A percentile compares a stretch with the other conserved stretches of the same genome.
phyloP scores from a whole-genome alignment of 192 early-diverging fungal genomes.

The Coemansia sp. region DNA sequence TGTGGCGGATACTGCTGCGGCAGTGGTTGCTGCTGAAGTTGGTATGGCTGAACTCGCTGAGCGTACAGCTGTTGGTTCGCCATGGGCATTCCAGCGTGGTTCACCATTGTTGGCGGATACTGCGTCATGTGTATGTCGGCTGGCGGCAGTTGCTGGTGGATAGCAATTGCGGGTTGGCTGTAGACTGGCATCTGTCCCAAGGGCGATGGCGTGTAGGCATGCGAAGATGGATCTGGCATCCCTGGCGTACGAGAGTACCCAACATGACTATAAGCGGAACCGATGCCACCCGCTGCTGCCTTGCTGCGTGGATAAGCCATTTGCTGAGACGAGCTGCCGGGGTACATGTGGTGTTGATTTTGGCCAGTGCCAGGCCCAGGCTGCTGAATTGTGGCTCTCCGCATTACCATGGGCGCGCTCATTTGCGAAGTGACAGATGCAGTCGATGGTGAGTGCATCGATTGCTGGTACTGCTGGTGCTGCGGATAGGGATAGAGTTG shows the following conservation, averaged over 20 bases:
- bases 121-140: neutral
- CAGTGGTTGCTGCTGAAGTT: neutral
- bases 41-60: neutral
- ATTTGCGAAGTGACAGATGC: slow-evolving; percentile 2
- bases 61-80: neutral
- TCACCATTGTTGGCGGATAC: neutral
- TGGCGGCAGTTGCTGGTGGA: slow-evolving; percentile 1
- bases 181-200: slow-evolving; percentile 32
- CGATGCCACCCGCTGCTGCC: neutral
- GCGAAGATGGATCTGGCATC: slow-evolving; percentile 13
- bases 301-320: slow-evolving; percentile 21
- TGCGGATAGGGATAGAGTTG: slow-evolving; percentile 5
- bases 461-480: slow-evolving; percentile 5
- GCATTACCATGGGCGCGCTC: slow-evolving; percentile 5
- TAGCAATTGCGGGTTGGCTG: slow-evolving; percentile 15
- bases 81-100: neutral
- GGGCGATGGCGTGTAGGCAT: slow-evolving; percentile 43
- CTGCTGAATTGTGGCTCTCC: neutral
- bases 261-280: slow-evolving; percentile 22
- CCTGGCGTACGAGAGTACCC: slow-evolving; percentile 13
- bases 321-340: slow-evolving; percentile 13
- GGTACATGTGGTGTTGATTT: neutral
- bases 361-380: neutral
- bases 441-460: slow-evolving; percentile 1
- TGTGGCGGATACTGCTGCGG: neutral